Base-by-base conservation (phyloP, 257 asterid genomes). In the Thymus mandschuricus region DNA sequence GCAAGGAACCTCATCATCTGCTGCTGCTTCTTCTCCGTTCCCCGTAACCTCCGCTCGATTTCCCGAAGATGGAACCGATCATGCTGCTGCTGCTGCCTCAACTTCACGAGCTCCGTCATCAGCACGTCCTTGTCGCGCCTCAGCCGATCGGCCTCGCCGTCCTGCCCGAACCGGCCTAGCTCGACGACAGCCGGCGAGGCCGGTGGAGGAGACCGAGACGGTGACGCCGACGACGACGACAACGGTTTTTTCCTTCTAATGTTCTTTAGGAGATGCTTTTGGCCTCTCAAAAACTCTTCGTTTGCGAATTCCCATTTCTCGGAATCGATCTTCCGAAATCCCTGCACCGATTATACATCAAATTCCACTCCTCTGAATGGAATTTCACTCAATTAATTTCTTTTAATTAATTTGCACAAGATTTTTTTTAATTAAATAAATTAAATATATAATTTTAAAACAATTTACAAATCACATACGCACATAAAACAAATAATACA, bases 261-360 rank as follows among this genome's bases (percentile, higher is more conserved):
- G 75, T 66, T 84, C 79, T 27, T 84, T 33, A 87, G 62, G 6
- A 91, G 87, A 54, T 87, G 88, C 67, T 82, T 87, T 2, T 83
- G 82, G 11, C 91, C 95, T 64, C 77, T 77, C 0, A 89, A 46
- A 61, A 91, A 89, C 0, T 71, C 81, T 48, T 91, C 97, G 44
- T 89, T 87, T 0, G 96, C 92, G 8, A 91, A 91, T 66, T 91
- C 97, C 96, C 97, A 91, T 78, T 70, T 84, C 38, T 91, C 96
- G 0, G 91, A 79, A 77, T 91, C 96, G 13, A 87, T 81, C 81
- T 91, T 91, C 73, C 85, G 81, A 49, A 91, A 91, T 2, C 97
- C 96, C 97, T 91, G 89, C 87, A 81, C 27, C 31, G 75, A 76
- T 60, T 11, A 30, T 57, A 3, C 5, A 57, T 70, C 66, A 78